phyloP scores from a whole-genome alignment of 352 stramenopile genomes.

The Saprolegnia diclina region DNA sequence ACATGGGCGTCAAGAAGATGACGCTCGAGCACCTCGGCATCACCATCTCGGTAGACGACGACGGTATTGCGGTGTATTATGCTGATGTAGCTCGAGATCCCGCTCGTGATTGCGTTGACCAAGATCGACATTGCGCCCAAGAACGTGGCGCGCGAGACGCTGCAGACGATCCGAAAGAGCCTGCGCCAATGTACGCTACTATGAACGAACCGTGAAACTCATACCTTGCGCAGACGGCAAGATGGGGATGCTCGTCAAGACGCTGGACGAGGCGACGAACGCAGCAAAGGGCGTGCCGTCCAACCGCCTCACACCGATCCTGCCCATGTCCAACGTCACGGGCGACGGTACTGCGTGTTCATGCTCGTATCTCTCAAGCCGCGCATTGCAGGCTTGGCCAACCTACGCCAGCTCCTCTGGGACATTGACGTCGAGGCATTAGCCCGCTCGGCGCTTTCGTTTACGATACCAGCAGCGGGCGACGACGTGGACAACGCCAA shows the following conservation, averaged over 20 bases:
- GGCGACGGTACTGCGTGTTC: slow-evolving; percentile 67
- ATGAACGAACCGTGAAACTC: not conserved
- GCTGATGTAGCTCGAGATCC: slow-evolving; percentile 71
- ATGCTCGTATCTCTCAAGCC: not conserved
- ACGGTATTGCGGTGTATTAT: not conserved
- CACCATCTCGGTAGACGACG: slow-evolving; percentile 62
- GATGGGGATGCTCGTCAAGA: slow-evolving; percentile 92
- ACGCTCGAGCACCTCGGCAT: slow-evolving; percentile 92
- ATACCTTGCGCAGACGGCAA: slow-evolving; percentile 60
- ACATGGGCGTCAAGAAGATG: slow-evolving; percentile 94
- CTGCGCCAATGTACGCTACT: slow-evolving; percentile 60
- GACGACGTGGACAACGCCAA: slow-evolving; percentile 4
- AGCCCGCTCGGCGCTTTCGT: slow-evolving; percentile 48
- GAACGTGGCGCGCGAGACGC: slow-evolving; percentile 89
- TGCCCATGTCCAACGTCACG: slow-evolving; percentile 97
- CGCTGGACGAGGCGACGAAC: slow-evolving; percentile 68
- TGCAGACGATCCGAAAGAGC: slow-evolving; percentile 83
- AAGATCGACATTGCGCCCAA: slow-evolving; percentile 93
- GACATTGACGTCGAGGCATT: slow-evolving; percentile 52
- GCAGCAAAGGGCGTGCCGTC: slow-evolving; percentile 85
- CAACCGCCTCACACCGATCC: slow-evolving; percentile 93
- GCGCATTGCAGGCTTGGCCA: slow-evolving; percentile 39
- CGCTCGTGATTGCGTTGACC: slow-evolving; percentile 90
- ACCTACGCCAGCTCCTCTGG: slow-evolving; percentile 68
- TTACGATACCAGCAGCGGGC: slow-evolving; percentile 43